Conservation (phyloP, 2,329 filamentous ascomycete genomes). For the Claviceps digitariae region DNA sequence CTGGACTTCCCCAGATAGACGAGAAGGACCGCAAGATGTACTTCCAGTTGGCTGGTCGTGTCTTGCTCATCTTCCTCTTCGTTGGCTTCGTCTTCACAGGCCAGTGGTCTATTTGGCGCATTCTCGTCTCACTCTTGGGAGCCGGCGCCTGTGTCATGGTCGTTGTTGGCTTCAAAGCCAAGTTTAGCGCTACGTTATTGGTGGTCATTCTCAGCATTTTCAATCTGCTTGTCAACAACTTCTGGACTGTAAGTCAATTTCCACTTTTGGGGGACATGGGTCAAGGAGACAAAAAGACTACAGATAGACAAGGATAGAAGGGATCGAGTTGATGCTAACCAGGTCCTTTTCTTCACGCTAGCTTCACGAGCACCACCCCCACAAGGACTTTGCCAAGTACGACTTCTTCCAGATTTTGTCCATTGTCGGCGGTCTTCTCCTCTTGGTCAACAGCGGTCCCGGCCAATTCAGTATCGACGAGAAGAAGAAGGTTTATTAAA, state of each 20-base stretch:
- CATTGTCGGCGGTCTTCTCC: slow-evolving; percentile 89
- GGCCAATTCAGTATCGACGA: slow-evolving; percentile 97
- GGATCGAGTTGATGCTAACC: neutral
- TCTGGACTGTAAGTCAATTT: slow-evolving; percentile 73
- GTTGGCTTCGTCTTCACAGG: slow-evolving; percentile 93
- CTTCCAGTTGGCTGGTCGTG: slow-evolving; percentile 92
- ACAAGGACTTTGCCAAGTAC: slow-evolving; percentile 99
- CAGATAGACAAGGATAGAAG: neutral
- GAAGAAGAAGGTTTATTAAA: slow-evolving; percentile 99
- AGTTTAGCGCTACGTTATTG: slow-evolving; percentile 91
- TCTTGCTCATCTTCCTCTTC: slow-evolving; percentile 95
- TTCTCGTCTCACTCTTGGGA: slow-evolving; percentile 72
- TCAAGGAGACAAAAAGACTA: neutral
- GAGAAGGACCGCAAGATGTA: slow-evolving; percentile 99
- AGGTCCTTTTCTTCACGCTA: slow-evolving; percentile 20
- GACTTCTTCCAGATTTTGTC: slow-evolving; percentile 99
- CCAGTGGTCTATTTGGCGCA: slow-evolving; percentile 79
- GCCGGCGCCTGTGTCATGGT: slow-evolving; percentile 95
- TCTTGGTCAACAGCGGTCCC: slow-evolving; percentile 96
- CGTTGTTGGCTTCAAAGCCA: slow-evolving; percentile 98
- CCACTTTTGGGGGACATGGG: neutral
- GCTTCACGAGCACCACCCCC: slow-evolving; percentile 94
- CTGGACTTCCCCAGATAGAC: slow-evolving; percentile 82
- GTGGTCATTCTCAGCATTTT: slow-evolving; percentile 93
- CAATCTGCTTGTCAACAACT: slow-evolving; percentile 97